phyloP scores from a whole-genome alignment of 441 rosid genomes.

The Eruca vesicaria region DNA sequence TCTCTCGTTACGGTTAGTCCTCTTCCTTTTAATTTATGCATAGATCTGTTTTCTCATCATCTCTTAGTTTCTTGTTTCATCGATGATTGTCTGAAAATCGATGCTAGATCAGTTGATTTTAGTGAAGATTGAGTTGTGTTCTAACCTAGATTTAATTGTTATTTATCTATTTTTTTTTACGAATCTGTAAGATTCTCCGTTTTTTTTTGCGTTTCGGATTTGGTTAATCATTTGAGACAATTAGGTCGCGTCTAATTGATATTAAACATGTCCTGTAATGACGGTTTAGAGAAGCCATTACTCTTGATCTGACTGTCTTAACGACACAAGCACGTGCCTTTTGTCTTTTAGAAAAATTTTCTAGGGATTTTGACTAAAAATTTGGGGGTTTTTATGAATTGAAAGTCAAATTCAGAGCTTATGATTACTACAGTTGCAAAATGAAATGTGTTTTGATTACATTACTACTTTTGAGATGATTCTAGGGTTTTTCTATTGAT shows the following conservation, averaged over 20 bases:
- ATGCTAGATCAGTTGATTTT: background rate
- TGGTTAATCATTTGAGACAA: background rate
- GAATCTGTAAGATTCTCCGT: background rate
- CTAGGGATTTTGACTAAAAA: background rate
- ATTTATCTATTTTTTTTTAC: background rate
- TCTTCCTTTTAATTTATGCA: background rate
- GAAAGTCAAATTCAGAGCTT: background rate
- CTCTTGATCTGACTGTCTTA: background rate
- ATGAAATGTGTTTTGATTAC: background rate
- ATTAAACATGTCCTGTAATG: background rate
- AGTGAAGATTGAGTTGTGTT: background rate
- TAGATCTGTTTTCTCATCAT: background rate
- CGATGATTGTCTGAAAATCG: background rate
- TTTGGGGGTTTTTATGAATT: background rate
- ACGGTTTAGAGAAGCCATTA: background rate
- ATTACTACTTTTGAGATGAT: conserved; percentile 1
- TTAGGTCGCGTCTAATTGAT: background rate
- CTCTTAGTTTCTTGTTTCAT: background rate
- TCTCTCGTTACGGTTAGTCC: conserved; percentile 17
- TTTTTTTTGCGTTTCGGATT: background rate
- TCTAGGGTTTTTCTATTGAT: background rate
- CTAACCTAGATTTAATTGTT: background rate
- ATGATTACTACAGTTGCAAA: too few species aligned
- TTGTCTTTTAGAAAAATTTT: background rate
- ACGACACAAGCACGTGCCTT: background rate